Evolutionary conservation across 2,329 filamentous ascomycete species (phyloP).

Genomic region (Pyricularia sp.): DNA sequence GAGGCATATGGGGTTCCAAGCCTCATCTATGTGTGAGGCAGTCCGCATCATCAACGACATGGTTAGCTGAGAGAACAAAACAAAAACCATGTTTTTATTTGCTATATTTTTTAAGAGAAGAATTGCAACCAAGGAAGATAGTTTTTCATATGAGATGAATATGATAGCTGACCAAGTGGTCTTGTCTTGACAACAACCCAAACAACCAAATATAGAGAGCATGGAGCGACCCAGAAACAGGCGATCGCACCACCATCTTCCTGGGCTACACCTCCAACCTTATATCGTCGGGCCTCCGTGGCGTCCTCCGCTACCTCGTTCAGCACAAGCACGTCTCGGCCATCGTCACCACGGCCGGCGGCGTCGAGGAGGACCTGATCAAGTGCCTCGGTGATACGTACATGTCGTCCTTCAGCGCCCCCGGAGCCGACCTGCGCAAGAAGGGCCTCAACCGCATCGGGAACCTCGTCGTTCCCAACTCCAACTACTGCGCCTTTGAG

Average conservation of each 20-base stretch:
- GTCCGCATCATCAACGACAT: conserved; percentile 90
- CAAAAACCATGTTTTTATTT: background rate
- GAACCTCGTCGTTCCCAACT: conserved; percentile 89
- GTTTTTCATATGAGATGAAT: background rate
- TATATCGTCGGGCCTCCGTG: conserved; percentile 87
- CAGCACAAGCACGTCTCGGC: conserved; percentile 85
- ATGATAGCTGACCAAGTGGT: conserved; percentile 4
- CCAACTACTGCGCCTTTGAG: conserved; percentile 94
- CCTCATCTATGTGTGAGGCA: conserved; percentile 66
- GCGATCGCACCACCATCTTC: conserved; percentile 79
- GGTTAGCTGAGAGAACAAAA: conserved; percentile 40
- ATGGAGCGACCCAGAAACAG: conserved; percentile 70
- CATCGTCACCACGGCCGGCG: conserved; percentile 90
- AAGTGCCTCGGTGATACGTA: conserved; percentile 95
- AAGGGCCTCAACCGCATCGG: conserved; percentile 92
- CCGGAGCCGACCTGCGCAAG: conserved; percentile 63
- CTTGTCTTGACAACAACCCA: conserved; percentile 3
- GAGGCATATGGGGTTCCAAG: conserved; percentile 67
- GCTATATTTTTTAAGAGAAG: too few species aligned
- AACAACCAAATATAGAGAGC: conserved; percentile 37
- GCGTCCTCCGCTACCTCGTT: conserved; percentile 83
- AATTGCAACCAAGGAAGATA: too few species aligned
- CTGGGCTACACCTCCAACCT: conserved; percentile 96
- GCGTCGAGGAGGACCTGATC: conserved; percentile 95
- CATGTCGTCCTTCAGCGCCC: conserved; percentile 69